Percentiles rank a stretch among this genome's conserved stretches.
Evolutionary conservation across 371 early-diverging fungal genomes (phyloP).

Genomic region (Rhizomucor miehei): DNA sequence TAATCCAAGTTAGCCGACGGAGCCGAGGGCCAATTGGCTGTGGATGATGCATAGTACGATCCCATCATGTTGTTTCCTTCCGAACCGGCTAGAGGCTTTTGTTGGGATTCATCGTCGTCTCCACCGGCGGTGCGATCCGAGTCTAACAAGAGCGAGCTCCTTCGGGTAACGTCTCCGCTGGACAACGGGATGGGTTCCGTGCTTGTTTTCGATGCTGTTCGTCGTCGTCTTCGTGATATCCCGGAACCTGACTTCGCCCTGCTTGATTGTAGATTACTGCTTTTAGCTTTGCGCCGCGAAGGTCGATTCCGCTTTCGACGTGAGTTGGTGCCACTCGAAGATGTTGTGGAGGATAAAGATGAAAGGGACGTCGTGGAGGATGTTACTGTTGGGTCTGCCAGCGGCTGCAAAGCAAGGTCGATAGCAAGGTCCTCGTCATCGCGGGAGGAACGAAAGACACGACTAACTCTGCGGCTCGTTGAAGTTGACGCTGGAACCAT

Average conservation of each 20-base stretch:
- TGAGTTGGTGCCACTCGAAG: neutral
- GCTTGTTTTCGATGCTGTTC: too few species aligned
- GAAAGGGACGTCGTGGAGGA: neutral
- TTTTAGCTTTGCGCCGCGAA: neutral
- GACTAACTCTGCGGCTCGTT: slow-evolving; percentile 15
- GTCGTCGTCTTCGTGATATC: too few species aligned
- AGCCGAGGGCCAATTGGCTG: too few species aligned
- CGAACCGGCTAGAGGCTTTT: too few species aligned
- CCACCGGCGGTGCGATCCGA: too few species aligned
- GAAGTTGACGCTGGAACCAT: slow-evolving; percentile 28
- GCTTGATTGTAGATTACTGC: neutral
- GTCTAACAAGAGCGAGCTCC: too few species aligned
- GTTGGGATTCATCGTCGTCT: too few species aligned
- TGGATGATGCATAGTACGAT: too few species aligned
- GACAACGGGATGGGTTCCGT: too few species aligned
- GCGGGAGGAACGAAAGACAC: neutral
- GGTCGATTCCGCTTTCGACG: neutral
- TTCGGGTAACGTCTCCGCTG: too few species aligned
- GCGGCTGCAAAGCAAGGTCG: neutral
- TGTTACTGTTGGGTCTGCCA: neutral
- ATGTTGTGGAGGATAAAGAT: neutral
- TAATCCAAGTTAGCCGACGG: neutral
- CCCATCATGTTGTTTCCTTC: too few species aligned
- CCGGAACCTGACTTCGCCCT: neutral
- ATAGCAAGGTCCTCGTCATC: neutral